Conservation (phyloP, 441 rosid genomes). For the Brassica hybrid region DNA sequence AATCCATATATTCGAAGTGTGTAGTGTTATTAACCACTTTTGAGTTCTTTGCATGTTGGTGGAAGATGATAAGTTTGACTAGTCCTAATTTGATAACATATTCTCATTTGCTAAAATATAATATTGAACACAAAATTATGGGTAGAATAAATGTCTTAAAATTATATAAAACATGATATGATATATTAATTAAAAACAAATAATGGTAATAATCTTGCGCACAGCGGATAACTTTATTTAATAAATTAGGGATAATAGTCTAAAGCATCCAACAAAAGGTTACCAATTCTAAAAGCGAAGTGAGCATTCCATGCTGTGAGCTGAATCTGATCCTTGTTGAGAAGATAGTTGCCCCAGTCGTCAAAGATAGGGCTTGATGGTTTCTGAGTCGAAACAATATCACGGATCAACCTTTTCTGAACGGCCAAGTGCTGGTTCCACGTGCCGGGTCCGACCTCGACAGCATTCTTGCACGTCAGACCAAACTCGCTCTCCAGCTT, state of each 20-base stretch:
- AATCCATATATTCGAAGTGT: neutral
- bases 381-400: slow-evolving; percentile 26
- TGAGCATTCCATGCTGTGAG: slow-evolving; percentile 37
- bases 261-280: neutral
- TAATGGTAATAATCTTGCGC: too few relatives aligned
- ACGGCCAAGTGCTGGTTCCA: neutral
- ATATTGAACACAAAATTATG: too few relatives aligned
- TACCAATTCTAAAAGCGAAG: slow-evolving; percentile 30
- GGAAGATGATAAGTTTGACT: too few relatives aligned
- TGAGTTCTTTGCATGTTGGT: too few relatives aligned
- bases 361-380: slow-evolving; percentile 26
- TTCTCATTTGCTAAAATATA: too few relatives aligned
- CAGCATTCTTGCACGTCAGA: slow-evolving; percentile 30
- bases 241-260: too few relatives aligned
- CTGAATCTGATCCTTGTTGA: slow-evolving; percentile 37
- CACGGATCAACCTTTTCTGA: neutral
- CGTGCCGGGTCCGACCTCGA: slow-evolving; percentile 38
- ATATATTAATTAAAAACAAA: too few relatives aligned
- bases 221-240: too few relatives aligned
- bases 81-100: too few relatives aligned
- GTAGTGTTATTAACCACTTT: too few relatives aligned
- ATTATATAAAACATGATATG: too few relatives aligned
- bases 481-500: slow-evolving; percentile 46
- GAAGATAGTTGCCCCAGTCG: slow-evolving; percentile 37
- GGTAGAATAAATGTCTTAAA: too few relatives aligned